These are phyloP conservation scores for Colletotrichum sp. DNA, from an alignment of 2,329 filamentous ascomycete species.

Conservation along the genomic window DNA sequence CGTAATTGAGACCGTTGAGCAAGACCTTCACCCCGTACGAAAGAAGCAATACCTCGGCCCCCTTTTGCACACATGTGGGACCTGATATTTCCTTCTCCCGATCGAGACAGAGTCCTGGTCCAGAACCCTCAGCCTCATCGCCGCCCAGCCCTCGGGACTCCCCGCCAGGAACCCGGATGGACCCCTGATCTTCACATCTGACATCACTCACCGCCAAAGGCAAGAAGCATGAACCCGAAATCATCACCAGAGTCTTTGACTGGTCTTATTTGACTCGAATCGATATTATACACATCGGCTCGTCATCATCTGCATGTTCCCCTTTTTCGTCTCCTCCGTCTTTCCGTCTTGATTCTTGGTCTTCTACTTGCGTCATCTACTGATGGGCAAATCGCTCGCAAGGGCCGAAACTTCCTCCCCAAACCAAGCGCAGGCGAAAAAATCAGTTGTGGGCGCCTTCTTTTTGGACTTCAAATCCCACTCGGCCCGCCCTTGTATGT, in stretches of 20 bases:
- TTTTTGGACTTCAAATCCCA: background rate
- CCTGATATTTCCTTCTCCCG: background rate
- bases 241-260: background rate
- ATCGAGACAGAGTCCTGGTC: background rate
- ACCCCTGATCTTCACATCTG: background rate
- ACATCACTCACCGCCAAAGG: background rate
- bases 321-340: background rate
- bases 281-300: conserved; percentile 13
- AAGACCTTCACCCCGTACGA: background rate
- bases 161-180: background rate
- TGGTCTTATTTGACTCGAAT: conserved; percentile 8
- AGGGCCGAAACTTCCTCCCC: background rate
- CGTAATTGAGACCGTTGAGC: background rate
- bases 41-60: background rate
- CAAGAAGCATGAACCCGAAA: background rate
- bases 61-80: background rate
- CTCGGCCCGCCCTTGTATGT: conserved; percentile 12
- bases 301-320: background rate
- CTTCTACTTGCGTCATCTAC: background rate
- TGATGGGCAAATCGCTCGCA: background rate
- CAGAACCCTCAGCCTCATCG: background rate
- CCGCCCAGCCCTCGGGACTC: background rate
- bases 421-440: background rate
- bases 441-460: background rate
- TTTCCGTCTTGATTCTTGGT: background rate